Base-by-base conservation (phyloP, 1,284 basidiomycete genomes). In the Pseudozyma sp. region DNA sequence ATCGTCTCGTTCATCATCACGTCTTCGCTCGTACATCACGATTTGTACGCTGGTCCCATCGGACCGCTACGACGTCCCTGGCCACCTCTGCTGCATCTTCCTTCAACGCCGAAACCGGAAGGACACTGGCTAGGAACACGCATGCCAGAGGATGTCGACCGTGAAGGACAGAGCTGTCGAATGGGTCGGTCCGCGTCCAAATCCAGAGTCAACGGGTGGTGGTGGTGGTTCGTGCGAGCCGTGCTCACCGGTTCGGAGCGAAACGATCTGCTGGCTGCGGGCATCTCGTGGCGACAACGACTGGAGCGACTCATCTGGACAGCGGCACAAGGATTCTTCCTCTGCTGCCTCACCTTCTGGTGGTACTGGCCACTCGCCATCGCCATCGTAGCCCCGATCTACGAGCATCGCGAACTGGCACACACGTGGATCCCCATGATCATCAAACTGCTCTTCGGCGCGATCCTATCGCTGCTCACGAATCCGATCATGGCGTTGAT, bases 361-460 rank as follows among this genome's bases (percentile, higher is more conserved):
- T 81, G 79, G 80, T 83, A 71, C 61, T 83, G 81, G 81, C 78
- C 78, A 3, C 60, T 83, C 6, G 66, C 79, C 2, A 81, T 83
- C 30, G 80, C 80, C 29, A 83, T 83, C 35, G 54, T 75, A 0
- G 68, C 81, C 47, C 84, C 85, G 6, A 74, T 81, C 46, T 85
- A 81, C 60, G 81, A 75, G 11, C 64, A 74, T 16, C 33, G 64
- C 2, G 63, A 85, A 30, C 63, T 85, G 69, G 80, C 74, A 0
- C 73, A 76, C 13, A 82, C 80, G 1, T 85, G 83, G 83, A 67
- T 74, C 0, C 80, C 83, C 3, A 64, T 75, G 52, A 75, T 83
- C 37, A 84, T 85, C 77, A 85, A 85, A 68, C 73, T 83, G 19
- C 45, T 85, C 4, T 85, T 67, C 19, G 85, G 84, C 16, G 81